phyloP scores from a whole-genome alignment of 2,329 filamentous ascomycete genomes.

The Aspergillus brunneoviolaceus region DNA sequence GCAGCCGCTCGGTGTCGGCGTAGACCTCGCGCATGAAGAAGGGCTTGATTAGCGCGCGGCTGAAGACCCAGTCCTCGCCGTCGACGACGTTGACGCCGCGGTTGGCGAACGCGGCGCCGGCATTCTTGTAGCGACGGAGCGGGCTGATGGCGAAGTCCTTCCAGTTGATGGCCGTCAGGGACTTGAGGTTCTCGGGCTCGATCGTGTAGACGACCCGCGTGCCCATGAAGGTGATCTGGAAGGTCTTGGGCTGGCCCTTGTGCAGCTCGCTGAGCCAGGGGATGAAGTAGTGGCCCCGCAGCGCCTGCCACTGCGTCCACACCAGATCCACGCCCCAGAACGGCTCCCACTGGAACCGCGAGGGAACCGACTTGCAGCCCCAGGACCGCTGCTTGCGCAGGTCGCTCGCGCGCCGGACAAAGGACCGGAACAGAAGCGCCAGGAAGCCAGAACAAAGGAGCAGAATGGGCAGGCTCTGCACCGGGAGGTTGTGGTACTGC shows the following conservation, averaged over 20 bases:
- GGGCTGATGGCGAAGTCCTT: constrained; percentile 14
- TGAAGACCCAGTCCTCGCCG: constrained; percentile 17
- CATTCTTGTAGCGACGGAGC: constrained; percentile 5
- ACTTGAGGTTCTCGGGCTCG: constrained; percentile 5
- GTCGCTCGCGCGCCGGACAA: no score
- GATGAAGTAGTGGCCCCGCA: no score
- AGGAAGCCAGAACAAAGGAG: no score
- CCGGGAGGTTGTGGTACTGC: no score
- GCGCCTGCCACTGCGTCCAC: no score
- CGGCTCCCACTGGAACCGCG: no score
- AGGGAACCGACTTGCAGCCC: no score
- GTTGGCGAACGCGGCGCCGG: constrained; percentile 5
- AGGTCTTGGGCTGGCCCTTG: not conserved
- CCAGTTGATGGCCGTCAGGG: constrained; percentile 1
- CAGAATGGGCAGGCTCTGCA: no score
- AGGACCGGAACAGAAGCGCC: no score
- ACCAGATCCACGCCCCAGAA: no score
- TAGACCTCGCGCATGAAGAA: not conserved
- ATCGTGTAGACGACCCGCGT: not conserved
- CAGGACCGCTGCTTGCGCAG: no score
- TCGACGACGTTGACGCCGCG: constrained; percentile 19
- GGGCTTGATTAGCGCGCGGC: constrained; percentile 17
- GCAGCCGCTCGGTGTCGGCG: not conserved
- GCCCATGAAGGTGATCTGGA: not conserved
- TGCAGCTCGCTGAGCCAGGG: not conserved